Percentiles rank a stretch among this genome's conserved stretches.
Evolutionary conservation across 345 rosid genomes (phyloP).

Genomic region (Syzygium aromaticum): DNA sequence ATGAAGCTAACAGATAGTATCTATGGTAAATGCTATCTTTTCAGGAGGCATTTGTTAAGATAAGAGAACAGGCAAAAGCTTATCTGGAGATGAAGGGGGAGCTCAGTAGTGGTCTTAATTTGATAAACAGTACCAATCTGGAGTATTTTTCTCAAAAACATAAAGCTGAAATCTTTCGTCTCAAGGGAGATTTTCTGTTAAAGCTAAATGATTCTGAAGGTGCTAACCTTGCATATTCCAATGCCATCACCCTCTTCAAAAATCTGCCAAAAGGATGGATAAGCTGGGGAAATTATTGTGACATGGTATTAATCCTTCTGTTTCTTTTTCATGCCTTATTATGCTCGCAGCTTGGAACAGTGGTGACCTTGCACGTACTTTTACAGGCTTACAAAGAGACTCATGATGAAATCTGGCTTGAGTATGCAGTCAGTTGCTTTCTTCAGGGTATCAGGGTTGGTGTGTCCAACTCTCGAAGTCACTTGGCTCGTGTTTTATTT

Average conservation of each 20-base stretch:
- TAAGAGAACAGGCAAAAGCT: slow-evolving; percentile 97
- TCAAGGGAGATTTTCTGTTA: slow-evolving; percentile 75
- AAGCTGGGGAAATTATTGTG: slow-evolving; percentile 99
- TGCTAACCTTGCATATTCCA: slow-evolving; percentile 81
- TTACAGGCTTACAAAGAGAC: slow-evolving; percentile 77
- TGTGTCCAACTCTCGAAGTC: slow-evolving; percentile 91
- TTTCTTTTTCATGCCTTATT: neutral
- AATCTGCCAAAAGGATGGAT: slow-evolving; percentile 98
- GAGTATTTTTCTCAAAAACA: slow-evolving; percentile 85
- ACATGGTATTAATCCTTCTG: slow-evolving; percentile 51
- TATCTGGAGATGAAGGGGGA: slow-evolving; percentile 91
- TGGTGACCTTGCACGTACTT: neutral
- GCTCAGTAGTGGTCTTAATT: slow-evolving; percentile 76
- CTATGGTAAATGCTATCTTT: slow-evolving; percentile 9
- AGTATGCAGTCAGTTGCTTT: slow-evolving; percentile 94
- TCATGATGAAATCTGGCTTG: slow-evolving; percentile 92
- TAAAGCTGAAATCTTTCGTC: slow-evolving; percentile 83
- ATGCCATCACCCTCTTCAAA: slow-evolving; percentile 78
- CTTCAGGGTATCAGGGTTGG: slow-evolving; percentile 98
- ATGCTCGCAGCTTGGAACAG: neutral
- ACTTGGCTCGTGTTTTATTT: slow-evolving; percentile 90
- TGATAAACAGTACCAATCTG: slow-evolving; percentile 83
- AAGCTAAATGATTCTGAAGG: slow-evolving; percentile 71
- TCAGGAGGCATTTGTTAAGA: slow-evolving; percentile 98
- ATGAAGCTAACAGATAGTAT: neutral